phyloP scores from a whole-genome alignment of 495 filamentous ascomycete genomes.

The Pseudotulostoma volvatum region DNA sequence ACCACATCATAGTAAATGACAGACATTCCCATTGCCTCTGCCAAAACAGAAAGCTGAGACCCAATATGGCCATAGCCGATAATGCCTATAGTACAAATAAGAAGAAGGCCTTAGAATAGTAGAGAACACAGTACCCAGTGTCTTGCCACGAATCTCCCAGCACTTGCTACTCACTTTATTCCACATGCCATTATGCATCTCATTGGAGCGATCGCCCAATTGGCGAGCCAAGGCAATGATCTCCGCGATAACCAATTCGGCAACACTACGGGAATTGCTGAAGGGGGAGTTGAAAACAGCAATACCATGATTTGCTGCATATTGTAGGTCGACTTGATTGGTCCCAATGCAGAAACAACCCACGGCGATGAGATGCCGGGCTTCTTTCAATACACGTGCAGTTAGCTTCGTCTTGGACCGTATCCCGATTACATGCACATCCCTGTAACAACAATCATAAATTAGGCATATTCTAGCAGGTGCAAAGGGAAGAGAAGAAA shows the following conservation, averaged over 20 bases:
- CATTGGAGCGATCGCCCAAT: constrained; percentile 80
- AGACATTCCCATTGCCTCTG: constrained; percentile 93
- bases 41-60: constrained; percentile 86
- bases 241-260: constrained; percentile 86
- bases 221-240: constrained; percentile 86
- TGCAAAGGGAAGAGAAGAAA: constrained; percentile 1
- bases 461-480: constrained; percentile 2
- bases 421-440: constrained; percentile 95
- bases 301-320: constrained; percentile 81
- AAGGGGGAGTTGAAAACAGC: constrained; percentile 99
- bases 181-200: constrained; percentile 91
- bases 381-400: constrained; percentile 67
- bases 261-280: constrained; percentile 91
- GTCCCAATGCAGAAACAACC: constrained; percentile 99
- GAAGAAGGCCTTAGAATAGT: constrained; percentile 1
- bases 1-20: constrained; percentile 92
- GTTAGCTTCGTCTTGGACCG: constrained; percentile 94
- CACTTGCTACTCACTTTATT: constrained; percentile 93
- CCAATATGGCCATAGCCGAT: constrained; percentile 97
- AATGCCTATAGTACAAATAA: constrained; percentile 40
- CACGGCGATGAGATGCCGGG: constrained; percentile 86
- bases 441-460: constrained; percentile 30
- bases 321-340: constrained; percentile 91
- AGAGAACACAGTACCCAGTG: constrained; percentile 44
- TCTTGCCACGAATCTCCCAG: constrained; percentile 98